Evolutionary conservation across 441 rosid genomes (phyloP).

Genomic region (Croton setiger): DNA sequence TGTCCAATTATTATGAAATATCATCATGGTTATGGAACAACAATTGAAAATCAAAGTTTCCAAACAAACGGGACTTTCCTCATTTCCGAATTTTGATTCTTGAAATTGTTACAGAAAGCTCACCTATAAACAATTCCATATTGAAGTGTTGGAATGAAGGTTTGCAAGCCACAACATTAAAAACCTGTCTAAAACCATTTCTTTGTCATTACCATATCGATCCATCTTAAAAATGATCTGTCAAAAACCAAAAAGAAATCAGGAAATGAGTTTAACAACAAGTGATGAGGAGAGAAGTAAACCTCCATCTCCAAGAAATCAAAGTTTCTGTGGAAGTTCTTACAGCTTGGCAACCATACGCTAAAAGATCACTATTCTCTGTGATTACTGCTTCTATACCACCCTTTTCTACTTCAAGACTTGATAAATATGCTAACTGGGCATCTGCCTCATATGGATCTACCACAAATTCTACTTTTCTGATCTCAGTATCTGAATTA

Average conservation of each 20-base stretch:
- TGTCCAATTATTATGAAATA: too few species aligned
- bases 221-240: conserved; percentile 87
- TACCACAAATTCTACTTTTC: conserved; percentile 82
- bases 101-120: conserved; percentile 10
- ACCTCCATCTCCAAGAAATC: conserved; percentile 31
- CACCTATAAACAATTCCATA: conserved; percentile 59
- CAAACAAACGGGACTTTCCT: too few species aligned
- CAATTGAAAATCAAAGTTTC: background rate
- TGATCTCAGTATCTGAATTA: conserved; percentile 76
- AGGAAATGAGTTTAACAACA: conserved; percentile 24
- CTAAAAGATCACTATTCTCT: conserved; percentile 86
- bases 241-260: conserved; percentile 22
- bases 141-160: conserved; percentile 64
- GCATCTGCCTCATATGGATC: conserved; percentile 98
- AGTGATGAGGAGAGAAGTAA: conserved; percentile 23
- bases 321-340: conserved; percentile 43
- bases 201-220: conserved; percentile 74
- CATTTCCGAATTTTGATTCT: too few species aligned
- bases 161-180: conserved; percentile 39
- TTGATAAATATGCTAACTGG: conserved; percentile 72
- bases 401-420: conserved; percentile 58
- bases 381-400: conserved; percentile 83
- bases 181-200: conserved; percentile 53
- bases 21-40: conserved; percentile 2
- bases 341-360: conserved; percentile 89